Evolutionary conservation across 768 basidiomycete genomes (phyloP).

Genomic region (Rhizopogon vesiculosus): DNA sequence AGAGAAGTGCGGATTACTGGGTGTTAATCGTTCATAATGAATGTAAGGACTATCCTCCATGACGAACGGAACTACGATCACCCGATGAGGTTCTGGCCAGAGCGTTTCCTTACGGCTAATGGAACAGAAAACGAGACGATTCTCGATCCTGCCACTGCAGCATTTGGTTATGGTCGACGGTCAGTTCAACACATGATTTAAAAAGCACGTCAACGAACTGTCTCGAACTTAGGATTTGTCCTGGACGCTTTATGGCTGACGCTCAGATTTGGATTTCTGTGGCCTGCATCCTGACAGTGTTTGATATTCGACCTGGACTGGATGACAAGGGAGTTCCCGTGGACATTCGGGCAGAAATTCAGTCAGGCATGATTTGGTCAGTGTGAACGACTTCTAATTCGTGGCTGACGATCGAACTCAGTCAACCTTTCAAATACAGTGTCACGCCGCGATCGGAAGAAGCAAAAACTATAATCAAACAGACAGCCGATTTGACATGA

Average conservation of each 20-base stretch:
- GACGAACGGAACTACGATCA: conserved; percentile 30
- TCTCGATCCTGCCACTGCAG: conserved; percentile 24
- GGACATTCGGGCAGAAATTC: conserved; percentile 18
- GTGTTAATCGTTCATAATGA: not conserved
- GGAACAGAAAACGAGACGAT: conserved; percentile 28
- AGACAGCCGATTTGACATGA: conserved; percentile 22
- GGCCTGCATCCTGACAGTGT: conserved; percentile 24
- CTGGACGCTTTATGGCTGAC: conserved; percentile 41
- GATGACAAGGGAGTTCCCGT: conserved; percentile 13
- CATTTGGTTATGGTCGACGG: conserved; percentile 35
- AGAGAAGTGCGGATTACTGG: not conserved
- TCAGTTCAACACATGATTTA: conserved; percentile 2
- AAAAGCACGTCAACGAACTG: not conserved
- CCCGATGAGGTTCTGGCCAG: conserved; percentile 32
- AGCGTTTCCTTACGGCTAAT: conserved; percentile 33
- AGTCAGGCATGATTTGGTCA: conserved; percentile 27
- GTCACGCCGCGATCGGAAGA: conserved; percentile 27
- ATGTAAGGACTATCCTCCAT: conserved; percentile 32
- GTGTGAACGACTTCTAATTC: not conserved
- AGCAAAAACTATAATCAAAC: conserved; percentile 21
- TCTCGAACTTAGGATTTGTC: conserved; percentile 28
- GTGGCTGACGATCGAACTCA: conserved; percentile 19
- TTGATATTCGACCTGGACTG: conserved; percentile 19
- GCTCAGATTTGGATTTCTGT: conserved; percentile 32
- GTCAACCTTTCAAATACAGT: conserved; percentile 20